Conservation (phyloP, 23 red algal genomes). For the Gracilaria domingensis region DNA sequence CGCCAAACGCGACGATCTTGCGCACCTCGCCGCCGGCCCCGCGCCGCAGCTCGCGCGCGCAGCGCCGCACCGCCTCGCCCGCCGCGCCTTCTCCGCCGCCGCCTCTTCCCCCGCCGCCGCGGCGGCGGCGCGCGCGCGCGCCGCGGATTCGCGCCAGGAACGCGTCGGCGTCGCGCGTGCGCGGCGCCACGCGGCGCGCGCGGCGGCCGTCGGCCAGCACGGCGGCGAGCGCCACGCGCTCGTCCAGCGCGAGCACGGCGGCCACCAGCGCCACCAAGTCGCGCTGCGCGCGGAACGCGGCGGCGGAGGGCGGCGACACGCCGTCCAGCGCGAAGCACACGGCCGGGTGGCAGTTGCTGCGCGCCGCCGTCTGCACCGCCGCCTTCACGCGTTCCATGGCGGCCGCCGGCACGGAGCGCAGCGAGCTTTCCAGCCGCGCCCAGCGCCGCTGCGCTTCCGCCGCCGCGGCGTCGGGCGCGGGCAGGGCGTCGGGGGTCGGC, state of each 20-base stretch:
- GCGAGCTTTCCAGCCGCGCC: too few relatives aligned
- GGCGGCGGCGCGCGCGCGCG: too few relatives aligned
- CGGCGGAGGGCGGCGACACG: neutral
- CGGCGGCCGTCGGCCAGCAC: neutral
- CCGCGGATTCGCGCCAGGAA: neutral
- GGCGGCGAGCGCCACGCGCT: neutral
- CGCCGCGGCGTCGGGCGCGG: too few relatives aligned
- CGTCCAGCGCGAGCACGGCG: slow-evolving; percentile 3
- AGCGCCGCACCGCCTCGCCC: too few relatives aligned
- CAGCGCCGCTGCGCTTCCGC: too few relatives aligned
- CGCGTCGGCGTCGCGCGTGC: neutral
- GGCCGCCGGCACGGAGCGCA: too few relatives aligned
- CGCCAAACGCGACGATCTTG: slow-evolving; percentile 20
- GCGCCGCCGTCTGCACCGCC: too few relatives aligned
- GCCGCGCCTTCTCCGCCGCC: too few relatives aligned
- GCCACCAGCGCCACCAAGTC: slow-evolving; percentile 3
- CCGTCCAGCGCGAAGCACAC: slow-evolving; percentile 36
- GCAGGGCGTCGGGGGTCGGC: too few relatives aligned
- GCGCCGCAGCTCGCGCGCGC: neutral
- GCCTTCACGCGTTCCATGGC: too few relatives aligned
- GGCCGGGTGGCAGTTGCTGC: too few relatives aligned
- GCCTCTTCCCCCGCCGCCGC: too few relatives aligned
- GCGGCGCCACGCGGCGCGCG: neutral
- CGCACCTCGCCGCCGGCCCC: neutral
- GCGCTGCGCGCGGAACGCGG: neutral